Conservation (phyloP, 2,329 filamentous ascomycete genomes). For the Chaetomium strumarium region DNA sequence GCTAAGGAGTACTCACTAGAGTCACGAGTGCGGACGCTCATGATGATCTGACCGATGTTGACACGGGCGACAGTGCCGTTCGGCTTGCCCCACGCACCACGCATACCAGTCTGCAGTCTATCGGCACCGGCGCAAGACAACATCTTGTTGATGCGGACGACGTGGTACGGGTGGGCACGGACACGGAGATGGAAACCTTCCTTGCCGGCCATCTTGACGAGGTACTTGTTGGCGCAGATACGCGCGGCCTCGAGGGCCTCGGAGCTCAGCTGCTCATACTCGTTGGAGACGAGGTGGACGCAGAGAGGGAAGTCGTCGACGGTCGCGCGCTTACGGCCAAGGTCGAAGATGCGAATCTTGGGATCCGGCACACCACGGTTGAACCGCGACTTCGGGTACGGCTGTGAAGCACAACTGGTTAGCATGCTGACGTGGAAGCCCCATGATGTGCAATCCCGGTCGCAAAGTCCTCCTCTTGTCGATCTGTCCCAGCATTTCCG, state of each 20-base stretch:
- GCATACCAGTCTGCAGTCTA: conserved; percentile 99
- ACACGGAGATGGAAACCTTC: conserved; percentile 69
- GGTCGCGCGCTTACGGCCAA: conserved; percentile 95
- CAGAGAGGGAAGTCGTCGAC: conserved; percentile 99
- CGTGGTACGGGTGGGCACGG: conserved; percentile 97
- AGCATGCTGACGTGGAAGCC: conserved; percentile 22
- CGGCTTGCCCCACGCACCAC: conserved; percentile 99
- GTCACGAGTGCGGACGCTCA: conserved; percentile 96
- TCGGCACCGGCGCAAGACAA: conserved; percentile 99
- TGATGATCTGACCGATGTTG: conserved; percentile 99
- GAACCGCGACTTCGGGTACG: conserved; percentile 99
- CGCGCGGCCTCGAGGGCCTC: conserved; percentile 99
- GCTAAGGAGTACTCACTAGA: conserved; percentile 53
- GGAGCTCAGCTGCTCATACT: conserved; percentile 99
- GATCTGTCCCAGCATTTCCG: background rate
- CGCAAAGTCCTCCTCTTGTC: conserved; percentile 7
- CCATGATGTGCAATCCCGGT: background rate
- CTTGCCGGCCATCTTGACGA: conserved; percentile 67
- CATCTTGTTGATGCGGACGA: conserved; percentile 99
- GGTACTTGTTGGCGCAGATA: conserved; percentile 99
- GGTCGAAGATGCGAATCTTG: conserved; percentile 95
- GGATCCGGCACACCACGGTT: conserved; percentile 95
- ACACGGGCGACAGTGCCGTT: conserved; percentile 98
- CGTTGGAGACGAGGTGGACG: conserved; percentile 99
- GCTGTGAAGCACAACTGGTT: conserved; percentile 64